Conservation (phyloP, 805 yeast species). For the Babjeviella inositovora region DNA sequence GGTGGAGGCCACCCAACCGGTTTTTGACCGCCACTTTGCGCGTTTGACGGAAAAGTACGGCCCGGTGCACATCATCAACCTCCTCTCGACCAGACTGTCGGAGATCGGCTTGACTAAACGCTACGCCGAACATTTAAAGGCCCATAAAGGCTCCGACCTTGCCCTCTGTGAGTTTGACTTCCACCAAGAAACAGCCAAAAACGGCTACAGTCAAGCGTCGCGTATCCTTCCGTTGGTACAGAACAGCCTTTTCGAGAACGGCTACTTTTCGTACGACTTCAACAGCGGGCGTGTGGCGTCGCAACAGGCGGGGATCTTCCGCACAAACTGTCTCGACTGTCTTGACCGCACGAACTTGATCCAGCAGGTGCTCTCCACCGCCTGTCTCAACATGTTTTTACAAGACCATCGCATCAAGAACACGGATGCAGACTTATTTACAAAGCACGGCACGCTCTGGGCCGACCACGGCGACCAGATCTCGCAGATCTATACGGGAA, state of each 20-base stretch:
- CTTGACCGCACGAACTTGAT: constrained; percentile 86
- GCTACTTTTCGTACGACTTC: constrained; percentile 66
- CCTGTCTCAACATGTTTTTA: constrained; percentile 43
- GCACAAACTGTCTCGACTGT: constrained; percentile 92
- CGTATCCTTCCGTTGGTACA: constrained; percentile 48
- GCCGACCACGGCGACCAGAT: constrained; percentile 98
- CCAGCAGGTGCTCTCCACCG: constrained; percentile 67
- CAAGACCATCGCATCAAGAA: constrained; percentile 18
- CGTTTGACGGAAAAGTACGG: constrained; percentile 64
- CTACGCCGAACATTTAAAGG: constrained; percentile 42
- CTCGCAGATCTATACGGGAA: constrained; percentile 92
- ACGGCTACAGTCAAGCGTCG: constrained; percentile 75
- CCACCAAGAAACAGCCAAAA: constrained; percentile 83
- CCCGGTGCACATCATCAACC: constrained; percentile 75
- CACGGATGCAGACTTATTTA: constrained; percentile 34
- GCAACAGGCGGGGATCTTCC: constrained; percentile 80
- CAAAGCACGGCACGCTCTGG: constrained; percentile 82
- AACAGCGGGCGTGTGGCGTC: constrained; percentile 34
- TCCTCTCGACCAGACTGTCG: constrained; percentile 64
- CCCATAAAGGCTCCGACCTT: constrained; percentile 18
- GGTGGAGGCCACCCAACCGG: constrained; percentile 81
- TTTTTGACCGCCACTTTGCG: constrained; percentile 71
- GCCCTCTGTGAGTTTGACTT: constrained; percentile 72
- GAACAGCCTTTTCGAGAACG: constrained; percentile 60
- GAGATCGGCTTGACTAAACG: constrained; percentile 61